Conservation (phyloP, 2,329 filamentous ascomycete species). For the Trichoderma sp. region DNA sequence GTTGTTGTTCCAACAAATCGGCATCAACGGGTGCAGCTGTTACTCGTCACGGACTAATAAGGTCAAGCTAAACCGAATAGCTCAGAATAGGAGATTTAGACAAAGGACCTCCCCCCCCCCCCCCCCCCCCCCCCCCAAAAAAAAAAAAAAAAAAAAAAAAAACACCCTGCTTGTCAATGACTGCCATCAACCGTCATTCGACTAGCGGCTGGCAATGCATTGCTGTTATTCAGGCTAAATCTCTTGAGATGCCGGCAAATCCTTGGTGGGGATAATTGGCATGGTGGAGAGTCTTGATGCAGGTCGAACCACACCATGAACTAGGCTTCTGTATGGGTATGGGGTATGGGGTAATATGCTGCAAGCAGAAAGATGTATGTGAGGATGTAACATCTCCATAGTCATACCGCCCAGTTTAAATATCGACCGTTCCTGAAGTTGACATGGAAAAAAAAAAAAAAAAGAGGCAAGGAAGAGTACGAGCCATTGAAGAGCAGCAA, state of each 20-base stretch:
- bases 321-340: background rate
- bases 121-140: no score
- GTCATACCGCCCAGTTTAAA: conserved; percentile 10
- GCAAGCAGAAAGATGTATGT: background rate
- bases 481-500: conserved; percentile 2
- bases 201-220: background rate
- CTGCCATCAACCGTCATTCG: background rate
- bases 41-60: background rate
- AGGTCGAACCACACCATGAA: conserved; percentile 5
- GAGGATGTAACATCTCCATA: conserved; percentile 2
- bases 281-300: conserved; percentile 2
- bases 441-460: background rate
- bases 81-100: background rate
- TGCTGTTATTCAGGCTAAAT: conserved; percentile 11
- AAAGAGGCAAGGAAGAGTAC: background rate
- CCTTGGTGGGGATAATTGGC: background rate
- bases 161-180: background rate
- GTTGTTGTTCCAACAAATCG: background rate
- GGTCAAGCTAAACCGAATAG: background rate
- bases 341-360: conserved; percentile 6
- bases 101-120: no score
- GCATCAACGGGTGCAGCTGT: background rate
- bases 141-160: background rate
- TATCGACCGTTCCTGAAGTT: background rate
- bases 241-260: conserved; percentile 1